Percentiles rank a stretch among this genome's conserved stretches.
Conservation (phyloP, 805 yeast species). For the Ogataea thermomethanolica region DNA sequence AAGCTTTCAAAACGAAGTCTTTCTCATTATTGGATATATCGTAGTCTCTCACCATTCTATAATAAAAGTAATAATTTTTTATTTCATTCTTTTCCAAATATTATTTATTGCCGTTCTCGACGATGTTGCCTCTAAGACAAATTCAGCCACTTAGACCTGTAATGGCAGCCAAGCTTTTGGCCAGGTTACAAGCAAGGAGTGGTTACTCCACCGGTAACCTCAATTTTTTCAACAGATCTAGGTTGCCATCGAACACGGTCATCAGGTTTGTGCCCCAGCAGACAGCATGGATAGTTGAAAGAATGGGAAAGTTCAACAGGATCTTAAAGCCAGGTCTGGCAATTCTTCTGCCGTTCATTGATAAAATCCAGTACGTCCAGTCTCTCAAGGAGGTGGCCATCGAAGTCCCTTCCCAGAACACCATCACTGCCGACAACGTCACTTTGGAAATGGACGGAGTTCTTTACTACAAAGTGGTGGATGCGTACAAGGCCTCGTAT, state of each 20-base stretch:
- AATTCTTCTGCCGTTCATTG: conserved; percentile 66
- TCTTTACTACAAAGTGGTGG: conserved; percentile 69
- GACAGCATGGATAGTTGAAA: conserved; percentile 85
- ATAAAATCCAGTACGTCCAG: conserved; percentile 76
- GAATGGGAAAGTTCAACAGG: conserved; percentile 81
- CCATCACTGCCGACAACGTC: conserved; percentile 84
- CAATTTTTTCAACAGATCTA: conserved; percentile 28
- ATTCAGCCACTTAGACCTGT: conserved; percentile 1
- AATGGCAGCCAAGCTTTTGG: not conserved
- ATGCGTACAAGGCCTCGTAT: conserved; percentile 81
- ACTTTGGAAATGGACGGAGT: conserved; percentile 84
- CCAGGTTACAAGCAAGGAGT: not conserved
- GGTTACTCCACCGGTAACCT: conserved; percentile 17
- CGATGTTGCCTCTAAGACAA: conserved; percentile 5
- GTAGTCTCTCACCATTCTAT: conserved; percentile 56
- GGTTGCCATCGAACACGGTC: conserved; percentile 71
- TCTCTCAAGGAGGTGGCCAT: conserved; percentile 80
- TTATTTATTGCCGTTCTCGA: conserved; percentile 5
- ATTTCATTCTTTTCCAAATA: not conserved
- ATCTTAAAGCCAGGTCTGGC: conserved; percentile 77
- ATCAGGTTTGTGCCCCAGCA: conserved; percentile 84
- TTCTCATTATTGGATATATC: conserved; percentile 64
- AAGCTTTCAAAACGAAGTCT: conserved; percentile 56
- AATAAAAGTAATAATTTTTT: not conserved
- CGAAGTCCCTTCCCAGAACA: conserved; percentile 79